These are phyloP conservation scores for Russula brevipes DNA, from an alignment of 768 basidiomycete genomes.

Conservation along the genomic window DNA sequence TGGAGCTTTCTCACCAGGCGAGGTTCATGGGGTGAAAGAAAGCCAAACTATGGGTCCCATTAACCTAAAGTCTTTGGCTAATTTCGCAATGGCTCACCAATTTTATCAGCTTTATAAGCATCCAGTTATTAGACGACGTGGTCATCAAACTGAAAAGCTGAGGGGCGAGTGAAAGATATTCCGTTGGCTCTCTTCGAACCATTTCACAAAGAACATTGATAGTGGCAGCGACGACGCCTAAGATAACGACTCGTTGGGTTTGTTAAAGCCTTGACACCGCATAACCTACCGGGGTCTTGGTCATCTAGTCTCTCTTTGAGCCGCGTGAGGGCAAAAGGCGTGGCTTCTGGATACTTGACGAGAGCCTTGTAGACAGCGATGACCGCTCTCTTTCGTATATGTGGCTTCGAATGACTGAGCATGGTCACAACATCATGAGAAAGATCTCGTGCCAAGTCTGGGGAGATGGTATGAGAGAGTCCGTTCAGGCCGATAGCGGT, in stretches of 20 bases:
- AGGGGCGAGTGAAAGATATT: conserved; percentile 84
- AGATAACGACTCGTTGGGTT: not conserved
- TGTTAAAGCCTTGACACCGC: not conserved
- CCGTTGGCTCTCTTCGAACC: conserved; percentile 68
- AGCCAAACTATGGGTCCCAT: conserved; percentile 66
- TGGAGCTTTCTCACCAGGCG: conserved; percentile 92
- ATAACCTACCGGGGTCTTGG: conserved; percentile 54
- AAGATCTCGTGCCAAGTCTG: conserved; percentile 88
- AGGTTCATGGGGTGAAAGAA: conserved; percentile 85
- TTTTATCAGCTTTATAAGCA: conserved; percentile 98
- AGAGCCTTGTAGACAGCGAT: conserved; percentile 77
- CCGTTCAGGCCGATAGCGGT: conserved; percentile 74
- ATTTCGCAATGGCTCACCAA: conserved; percentile 48
- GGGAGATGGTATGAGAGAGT: conserved; percentile 76
- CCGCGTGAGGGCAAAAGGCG: conserved; percentile 57
- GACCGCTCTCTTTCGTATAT: conserved; percentile 87
- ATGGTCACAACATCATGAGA: conserved; percentile 78
- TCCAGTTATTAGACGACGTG: conserved; percentile 97
- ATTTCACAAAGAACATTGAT: conserved; percentile 95
- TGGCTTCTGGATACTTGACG: conserved; percentile 75
- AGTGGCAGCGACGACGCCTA: conserved; percentile 89
- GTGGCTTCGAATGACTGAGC: conserved; percentile 83
- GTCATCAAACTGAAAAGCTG: conserved; percentile 90
- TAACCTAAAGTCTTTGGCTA: not conserved
- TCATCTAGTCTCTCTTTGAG: conserved; percentile 81